These are phyloP conservation scores for Cryptococcus sp. DNA, from an alignment of 1,284 basidiomycete species.

Conservation along the genomic window DNA sequence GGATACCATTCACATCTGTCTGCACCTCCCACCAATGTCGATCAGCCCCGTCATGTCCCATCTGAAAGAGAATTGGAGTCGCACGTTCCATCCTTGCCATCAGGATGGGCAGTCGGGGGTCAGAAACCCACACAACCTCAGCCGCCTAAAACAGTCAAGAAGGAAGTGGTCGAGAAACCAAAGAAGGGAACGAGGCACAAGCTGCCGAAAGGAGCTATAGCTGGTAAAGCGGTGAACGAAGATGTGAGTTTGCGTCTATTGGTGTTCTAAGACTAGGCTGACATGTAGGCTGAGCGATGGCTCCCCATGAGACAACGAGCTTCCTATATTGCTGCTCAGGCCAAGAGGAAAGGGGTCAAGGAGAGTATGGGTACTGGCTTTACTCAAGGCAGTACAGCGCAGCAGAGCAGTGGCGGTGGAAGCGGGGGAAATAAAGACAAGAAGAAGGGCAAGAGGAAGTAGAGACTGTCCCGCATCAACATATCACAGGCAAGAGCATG, in stretches of 20 bases:
- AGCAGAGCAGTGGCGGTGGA: constrained; percentile 7
- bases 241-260: constrained; percentile 34
- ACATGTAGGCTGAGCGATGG: constrained; percentile 45
- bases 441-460: constrained; percentile 30
- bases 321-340: constrained; percentile 27
- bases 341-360: constrained; percentile 36
- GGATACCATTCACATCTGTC: constrained; percentile 57
- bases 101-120: constrained; percentile 34
- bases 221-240: constrained; percentile 33
- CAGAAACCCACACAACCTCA: constrained; percentile 5
- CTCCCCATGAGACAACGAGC: constrained; percentile 40
- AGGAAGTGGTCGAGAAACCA: constrained; percentile 8
- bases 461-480: no score
- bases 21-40: constrained; percentile 12
- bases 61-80: constrained; percentile 33
- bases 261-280: background rate
- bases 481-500: background rate
- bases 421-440: constrained; percentile 21
- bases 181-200: constrained; percentile 26
- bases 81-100: constrained; percentile 36
- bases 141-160: constrained; percentile 11
- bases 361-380: constrained; percentile 38
- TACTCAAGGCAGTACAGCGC: constrained; percentile 32
- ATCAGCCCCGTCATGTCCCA: constrained; percentile 14
- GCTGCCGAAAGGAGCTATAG: constrained; percentile 42